Conservation (phyloP, 257 asterid species). For the Solanum piurae region DNA sequence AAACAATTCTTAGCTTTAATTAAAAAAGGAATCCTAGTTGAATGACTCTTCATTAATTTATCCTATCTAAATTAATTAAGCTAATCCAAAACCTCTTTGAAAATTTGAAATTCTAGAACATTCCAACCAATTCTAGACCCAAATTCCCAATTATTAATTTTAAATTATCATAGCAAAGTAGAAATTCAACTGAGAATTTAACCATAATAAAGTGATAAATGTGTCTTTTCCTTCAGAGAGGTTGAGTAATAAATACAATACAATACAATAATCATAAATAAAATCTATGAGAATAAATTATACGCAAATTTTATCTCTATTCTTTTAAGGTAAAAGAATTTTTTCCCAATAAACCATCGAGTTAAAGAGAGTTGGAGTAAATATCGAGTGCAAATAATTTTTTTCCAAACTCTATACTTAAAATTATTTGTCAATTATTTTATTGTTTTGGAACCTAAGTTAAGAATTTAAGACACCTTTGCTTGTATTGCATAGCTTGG, state of each 20-base stretch:
- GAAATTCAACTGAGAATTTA: not conserved
- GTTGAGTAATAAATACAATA: not conserved
- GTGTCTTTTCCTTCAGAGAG: not conserved
- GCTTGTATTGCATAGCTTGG: not conserved
- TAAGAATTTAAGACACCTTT: not conserved
- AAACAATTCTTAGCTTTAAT: not conserved
- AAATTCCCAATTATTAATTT: not conserved
- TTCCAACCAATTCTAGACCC: not conserved
- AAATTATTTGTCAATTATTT: not conserved
- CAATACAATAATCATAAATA: not conserved
- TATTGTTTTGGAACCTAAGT: not conserved
- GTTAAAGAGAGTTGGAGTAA: not conserved
- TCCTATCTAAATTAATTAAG: not conserved
- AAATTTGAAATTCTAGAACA: not conserved
- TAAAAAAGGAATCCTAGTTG: not conserved
- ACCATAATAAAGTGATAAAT: not conserved
- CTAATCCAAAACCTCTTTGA: not conserved
- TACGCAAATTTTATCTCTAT: not conserved
- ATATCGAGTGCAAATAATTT: not conserved
- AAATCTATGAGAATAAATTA: fast-evolving
- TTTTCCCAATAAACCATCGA: not conserved
- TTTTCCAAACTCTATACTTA: not conserved
- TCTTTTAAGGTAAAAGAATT: fast-evolving
- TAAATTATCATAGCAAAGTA: not conserved
- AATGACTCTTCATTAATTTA: not conserved